Evolutionary conservation across 1,284 basidiomycete genomes (phyloP).

Genomic region (Irpex rosettiformis): DNA sequence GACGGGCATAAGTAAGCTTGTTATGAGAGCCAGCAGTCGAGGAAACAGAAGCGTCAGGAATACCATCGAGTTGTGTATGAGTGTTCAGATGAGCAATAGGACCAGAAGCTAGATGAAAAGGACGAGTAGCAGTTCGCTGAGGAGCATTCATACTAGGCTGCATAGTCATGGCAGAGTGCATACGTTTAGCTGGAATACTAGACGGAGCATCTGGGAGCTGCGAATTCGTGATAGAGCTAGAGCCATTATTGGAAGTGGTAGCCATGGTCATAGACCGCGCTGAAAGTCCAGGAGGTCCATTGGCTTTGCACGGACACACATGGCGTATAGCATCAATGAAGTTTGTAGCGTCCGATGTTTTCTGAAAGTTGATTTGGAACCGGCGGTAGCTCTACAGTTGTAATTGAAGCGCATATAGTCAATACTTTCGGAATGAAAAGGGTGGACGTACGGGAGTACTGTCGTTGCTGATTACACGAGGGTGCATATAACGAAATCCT

Average conservation of each 20-base stretch:
- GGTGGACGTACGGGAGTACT: conserved; percentile 36
- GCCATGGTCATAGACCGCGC: conserved; percentile 14
- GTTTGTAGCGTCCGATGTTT: conserved; percentile 41
- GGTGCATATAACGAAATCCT: conserved; percentile 68
- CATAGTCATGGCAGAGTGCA: conserved; percentile 1
- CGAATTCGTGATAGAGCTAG: conserved; percentile 15
- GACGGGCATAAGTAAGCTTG: not conserved
- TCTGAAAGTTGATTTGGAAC: conserved; percentile 68
- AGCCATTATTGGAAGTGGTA: not conserved
- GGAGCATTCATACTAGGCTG: too few species aligned
- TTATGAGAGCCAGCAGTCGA: not conserved
- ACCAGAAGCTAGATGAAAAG: not conserved
- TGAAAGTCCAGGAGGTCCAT: conserved; percentile 16
- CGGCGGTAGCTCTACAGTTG: conserved; percentile 55
- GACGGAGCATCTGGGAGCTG: conserved; percentile 17
- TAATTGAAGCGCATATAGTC: conserved; percentile 10
- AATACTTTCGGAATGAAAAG: not conserved
- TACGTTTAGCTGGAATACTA: not conserved
- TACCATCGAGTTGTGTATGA: not conserved
- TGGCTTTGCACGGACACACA: conserved; percentile 64
- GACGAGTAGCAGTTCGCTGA: not conserved
- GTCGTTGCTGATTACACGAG: conserved; percentile 34
- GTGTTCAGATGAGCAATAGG: not conserved
- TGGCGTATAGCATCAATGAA: conserved; percentile 60
- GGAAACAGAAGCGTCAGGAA: not conserved